phyloP scores from a whole-genome alignment of 1,139 yeast species.

The Diutina rugosa region DNA sequence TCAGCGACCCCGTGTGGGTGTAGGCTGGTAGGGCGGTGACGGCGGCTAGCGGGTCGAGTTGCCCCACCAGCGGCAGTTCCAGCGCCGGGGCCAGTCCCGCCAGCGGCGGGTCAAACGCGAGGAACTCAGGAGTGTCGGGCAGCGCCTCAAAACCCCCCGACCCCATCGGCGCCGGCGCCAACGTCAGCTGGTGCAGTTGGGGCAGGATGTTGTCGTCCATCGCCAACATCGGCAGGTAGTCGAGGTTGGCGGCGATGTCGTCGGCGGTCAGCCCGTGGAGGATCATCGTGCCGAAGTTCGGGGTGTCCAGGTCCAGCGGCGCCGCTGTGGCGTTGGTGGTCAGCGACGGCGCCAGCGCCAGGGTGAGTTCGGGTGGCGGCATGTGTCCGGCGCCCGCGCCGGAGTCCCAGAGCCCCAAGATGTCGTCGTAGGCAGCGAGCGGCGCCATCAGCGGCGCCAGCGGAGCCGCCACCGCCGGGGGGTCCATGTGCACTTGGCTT shows the following conservation, averaged over 20 bases:
- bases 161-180: background rate
- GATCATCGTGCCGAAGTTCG: background rate
- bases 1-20: background rate
- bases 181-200: background rate
- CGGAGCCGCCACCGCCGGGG: background rate
- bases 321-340: slow-evolving; percentile 1
- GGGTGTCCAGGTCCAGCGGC: background rate
- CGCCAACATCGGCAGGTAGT: background rate
- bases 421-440: background rate
- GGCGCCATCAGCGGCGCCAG: background rate
- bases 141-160: background rate
- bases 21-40: background rate
- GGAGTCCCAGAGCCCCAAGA: background rate
- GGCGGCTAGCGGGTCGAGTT: background rate
- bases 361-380: background rate
- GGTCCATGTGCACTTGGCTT: background rate
- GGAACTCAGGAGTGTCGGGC: background rate
- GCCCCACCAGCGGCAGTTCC: slow-evolving; percentile 1
- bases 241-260: background rate
- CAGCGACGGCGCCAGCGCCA: slow-evolving; percentile 2
- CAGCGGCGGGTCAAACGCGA: background rate
- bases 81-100: background rate
- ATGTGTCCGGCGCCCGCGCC: slow-evolving; percentile 1
- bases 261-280: background rate
- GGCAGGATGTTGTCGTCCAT: slow-evolving; percentile 1